phyloP scores from a whole-genome alignment of 2,329 filamentous ascomycete species.

The Biscogniauxia sp. region DNA sequence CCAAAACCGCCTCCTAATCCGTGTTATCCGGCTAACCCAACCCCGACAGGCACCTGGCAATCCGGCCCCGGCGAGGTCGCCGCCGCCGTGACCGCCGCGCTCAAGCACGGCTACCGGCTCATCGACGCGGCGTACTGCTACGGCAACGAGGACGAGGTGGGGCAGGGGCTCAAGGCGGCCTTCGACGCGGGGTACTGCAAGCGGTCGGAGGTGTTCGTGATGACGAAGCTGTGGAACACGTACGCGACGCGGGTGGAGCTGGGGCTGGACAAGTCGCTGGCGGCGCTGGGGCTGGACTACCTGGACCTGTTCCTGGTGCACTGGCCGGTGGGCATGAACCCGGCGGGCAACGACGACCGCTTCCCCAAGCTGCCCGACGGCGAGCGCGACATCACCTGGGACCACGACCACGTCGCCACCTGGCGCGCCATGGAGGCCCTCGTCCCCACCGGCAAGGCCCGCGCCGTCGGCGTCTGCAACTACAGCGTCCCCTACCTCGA shows the following conservation, averaged over 20 bases:
- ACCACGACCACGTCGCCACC: constrained; percentile 70
- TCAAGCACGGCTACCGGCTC: constrained; percentile 56
- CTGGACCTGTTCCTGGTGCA: constrained; percentile 81
- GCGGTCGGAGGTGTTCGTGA: constrained; percentile 78
- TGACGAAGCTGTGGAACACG: constrained; percentile 82
- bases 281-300: constrained; percentile 73
- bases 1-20: no score
- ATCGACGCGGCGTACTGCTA: constrained; percentile 76
- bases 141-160: constrained; percentile 80
- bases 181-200: constrained; percentile 66
- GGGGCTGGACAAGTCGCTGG: constrained; percentile 69
- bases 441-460: constrained; percentile 55
- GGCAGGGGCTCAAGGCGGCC: constrained; percentile 71
- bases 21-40: constrained; percentile 2
- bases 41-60: constrained; percentile 61
- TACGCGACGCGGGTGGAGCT: constrained; percentile 70
- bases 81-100: constrained; percentile 56
- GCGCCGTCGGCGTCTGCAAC: constrained; percentile 56
- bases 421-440: constrained; percentile 76
- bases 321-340: constrained; percentile 81
- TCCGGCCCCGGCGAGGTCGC: constrained; percentile 57
- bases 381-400: constrained; percentile 66
- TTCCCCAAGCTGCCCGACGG: constrained; percentile 76
- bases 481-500: constrained; percentile 57
- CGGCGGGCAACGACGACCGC: constrained; percentile 67